Conservation (phyloP, 208 protist genomes). For the Zelonia costaricensis region DNA sequence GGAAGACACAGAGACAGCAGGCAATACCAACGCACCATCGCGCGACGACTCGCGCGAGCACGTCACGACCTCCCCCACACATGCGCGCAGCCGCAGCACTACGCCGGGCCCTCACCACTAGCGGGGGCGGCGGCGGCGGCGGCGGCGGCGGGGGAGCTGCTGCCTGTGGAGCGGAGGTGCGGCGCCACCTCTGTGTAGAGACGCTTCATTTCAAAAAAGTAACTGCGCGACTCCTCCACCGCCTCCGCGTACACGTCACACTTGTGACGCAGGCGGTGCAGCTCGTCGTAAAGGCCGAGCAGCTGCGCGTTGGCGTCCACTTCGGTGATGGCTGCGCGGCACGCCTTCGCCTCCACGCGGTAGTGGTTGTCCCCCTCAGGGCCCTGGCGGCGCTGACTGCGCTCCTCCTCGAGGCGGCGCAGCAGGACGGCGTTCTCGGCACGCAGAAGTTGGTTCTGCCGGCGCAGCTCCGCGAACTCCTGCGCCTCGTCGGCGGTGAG, state of each 20-base stretch:
- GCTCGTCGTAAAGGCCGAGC: constrained; percentile 57
- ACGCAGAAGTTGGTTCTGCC: constrained; percentile 38
- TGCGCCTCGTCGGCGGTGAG: constrained; percentile 26
- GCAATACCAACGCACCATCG: not conserved
- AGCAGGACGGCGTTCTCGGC: constrained; percentile 53
- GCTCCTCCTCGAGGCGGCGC: constrained; percentile 38
- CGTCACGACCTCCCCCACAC: too few species aligned
- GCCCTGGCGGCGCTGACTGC: constrained; percentile 29
- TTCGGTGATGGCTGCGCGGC: constrained; percentile 29
- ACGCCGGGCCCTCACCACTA: too few species aligned
- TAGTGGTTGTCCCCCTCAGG: constrained; percentile 32
- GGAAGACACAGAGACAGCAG: not conserved
- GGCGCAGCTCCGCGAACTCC: constrained; percentile 36
- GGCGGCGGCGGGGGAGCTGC: not conserved
- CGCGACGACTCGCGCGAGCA: not conserved
- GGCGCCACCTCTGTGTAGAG: constrained; percentile 64
- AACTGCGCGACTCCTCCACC: constrained; percentile 61
- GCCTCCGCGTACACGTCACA: constrained; percentile 72
- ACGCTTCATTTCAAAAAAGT: constrained; percentile 79
- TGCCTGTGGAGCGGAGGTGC: constrained; percentile 14
- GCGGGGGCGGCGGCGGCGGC: too few species aligned
- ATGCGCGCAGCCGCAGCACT: too few species aligned
- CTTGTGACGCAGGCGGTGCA: constrained; percentile 49
- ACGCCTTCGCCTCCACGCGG: constrained; percentile 25
- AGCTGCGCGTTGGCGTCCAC: constrained; percentile 40